Base-by-base conservation (phyloP, 2,329 filamentous ascomycete genomes). In the Sphaerulina musiva region DNA sequence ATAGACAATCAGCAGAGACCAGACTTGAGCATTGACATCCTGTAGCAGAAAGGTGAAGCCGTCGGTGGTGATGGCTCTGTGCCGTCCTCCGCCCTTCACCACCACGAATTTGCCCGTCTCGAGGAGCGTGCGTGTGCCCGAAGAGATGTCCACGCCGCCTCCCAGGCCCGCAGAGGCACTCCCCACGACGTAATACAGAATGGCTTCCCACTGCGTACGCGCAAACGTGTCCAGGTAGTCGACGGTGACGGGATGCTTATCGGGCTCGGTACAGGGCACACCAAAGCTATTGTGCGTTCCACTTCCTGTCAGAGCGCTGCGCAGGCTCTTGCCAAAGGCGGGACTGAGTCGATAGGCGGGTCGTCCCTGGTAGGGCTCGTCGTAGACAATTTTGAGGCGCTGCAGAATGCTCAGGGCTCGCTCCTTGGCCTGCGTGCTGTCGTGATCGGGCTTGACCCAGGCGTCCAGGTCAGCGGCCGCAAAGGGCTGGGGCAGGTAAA, bases 1-100 rank as follows among this genome's bases (percentile, higher is more conserved):
- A 38, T 38, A 38, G 8, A 38, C 34, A n/a, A 39, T 60, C 85
- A 43, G 87, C 55, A 2, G 62, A 26, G 90, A 93, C 93, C 93
- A 98, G 36, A 98, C 90, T 71, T 98, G 93, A 0, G 92, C 90
- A 69, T 96, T 97, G 55, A 92, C 86, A 67, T 96, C 92, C 66
- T 97, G 92, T 7, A 98, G 78, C 53, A 98, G 77, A 66, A 98
- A 98, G 0, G 89, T 91, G 69, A 98, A 98, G 6, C 93, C 93
- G 2, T 88, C 84, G 68, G 95, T 85, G 0, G 93, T 98, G 64
- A 98, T 98, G 51, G 73, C 72, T 43, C 76, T 73, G 36, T 72
- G 71, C 6, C 76, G 72, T 38, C 34, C 34, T 11, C 34, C 34
- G 10, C 59, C 59, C 2, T 44, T 53, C 36, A 56, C 56, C 67